Evolutionary conservation across 108 stramenopile species (phyloP).

Genomic region (Mayamaea pseudoterrestris): DNA sequence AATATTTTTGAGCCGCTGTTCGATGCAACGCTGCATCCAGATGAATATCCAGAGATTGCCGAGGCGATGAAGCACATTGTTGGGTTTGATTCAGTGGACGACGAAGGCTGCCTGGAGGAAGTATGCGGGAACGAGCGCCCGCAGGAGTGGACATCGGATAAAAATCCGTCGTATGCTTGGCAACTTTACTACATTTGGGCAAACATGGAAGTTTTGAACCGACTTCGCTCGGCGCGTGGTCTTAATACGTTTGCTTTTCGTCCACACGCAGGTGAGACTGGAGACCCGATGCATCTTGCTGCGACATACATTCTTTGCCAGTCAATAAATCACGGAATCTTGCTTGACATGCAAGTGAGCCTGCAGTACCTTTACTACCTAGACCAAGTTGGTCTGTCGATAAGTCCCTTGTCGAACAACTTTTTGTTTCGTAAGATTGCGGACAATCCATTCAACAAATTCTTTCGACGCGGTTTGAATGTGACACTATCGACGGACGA

Average conservation of each 20-base stretch:
- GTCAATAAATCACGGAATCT: slow-evolving; percentile 97
- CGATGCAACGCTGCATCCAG: slow-evolving; percentile 91
- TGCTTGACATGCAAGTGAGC: slow-evolving; percentile 85
- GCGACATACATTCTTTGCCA: slow-evolving; percentile 91
- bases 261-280: slow-evolving; percentile 95
- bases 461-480: slow-evolving; percentile 80
- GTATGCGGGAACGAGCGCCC: slow-evolving; percentile 39
- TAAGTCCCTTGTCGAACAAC: slow-evolving; percentile 95
- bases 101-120: slow-evolving; percentile 85
- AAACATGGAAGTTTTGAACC: slow-evolving; percentile 91
- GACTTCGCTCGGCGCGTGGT: slow-evolving; percentile 70
- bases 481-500: slow-evolving; percentile 97
- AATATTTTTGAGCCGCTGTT: slow-evolving; percentile 97
- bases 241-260: slow-evolving; percentile 86
- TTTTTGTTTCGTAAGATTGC: slow-evolving; percentile 95
- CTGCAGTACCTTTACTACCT: slow-evolving; percentile 98
- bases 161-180: slow-evolving; percentile 88
- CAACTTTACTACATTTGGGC: slow-evolving; percentile 89
- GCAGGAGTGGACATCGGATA: slow-evolving; percentile 61
- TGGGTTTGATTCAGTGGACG: slow-evolving; percentile 98
- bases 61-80: slow-evolving; percentile 91
- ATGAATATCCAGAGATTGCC: slow-evolving; percentile 86
- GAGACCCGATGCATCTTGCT: slow-evolving; percentile 94
- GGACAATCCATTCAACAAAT: slow-evolving; percentile 87
- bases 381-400: slow-evolving; percentile 84